A percentile compares a stretch with the other conserved stretches of the same genome.
Conservation (phyloP, 2,329 filamentous ascomycete genomes). For the Ophiostoma piceae region DNA sequence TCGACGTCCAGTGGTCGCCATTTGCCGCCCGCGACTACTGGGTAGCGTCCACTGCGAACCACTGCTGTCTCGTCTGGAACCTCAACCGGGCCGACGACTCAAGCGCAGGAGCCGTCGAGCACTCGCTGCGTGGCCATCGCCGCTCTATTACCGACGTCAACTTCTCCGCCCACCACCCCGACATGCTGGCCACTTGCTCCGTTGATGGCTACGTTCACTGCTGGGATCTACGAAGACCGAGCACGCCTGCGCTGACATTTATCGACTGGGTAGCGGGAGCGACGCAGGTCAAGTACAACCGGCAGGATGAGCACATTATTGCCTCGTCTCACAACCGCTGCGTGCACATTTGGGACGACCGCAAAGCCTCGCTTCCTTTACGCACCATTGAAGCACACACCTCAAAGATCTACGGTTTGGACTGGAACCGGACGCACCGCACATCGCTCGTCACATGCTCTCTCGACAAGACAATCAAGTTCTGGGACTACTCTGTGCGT, state of each 20-base stretch:
- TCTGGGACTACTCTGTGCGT: conserved; percentile 66
- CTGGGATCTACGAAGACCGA: conserved; percentile 77
- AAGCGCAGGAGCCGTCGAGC: conserved; percentile 66
- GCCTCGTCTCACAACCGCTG: conserved; percentile 87
- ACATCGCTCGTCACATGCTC: conserved; percentile 80
- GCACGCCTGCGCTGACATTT: conserved; percentile 70
- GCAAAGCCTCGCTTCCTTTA: conserved; percentile 70
- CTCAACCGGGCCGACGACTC: conserved; percentile 73
- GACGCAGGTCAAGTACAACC: conserved; percentile 92
- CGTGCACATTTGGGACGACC: conserved; percentile 84
- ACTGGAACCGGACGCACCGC: conserved; percentile 78
- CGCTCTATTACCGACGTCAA: conserved; percentile 95
- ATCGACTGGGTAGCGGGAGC: conserved; percentile 92
- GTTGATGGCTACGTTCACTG: conserved; percentile 90
- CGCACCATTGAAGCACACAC: conserved; percentile 81
- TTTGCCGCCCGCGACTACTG: conserved; percentile 86
- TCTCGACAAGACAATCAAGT: conserved; percentile 84
- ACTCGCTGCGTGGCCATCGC: conserved; percentile 75
- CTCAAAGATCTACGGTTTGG: conserved; percentile 91
- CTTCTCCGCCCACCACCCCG: conserved; percentile 87
- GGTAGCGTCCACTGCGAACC: conserved; percentile 91
- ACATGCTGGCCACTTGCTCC: conserved; percentile 81
- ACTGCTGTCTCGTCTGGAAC: conserved; percentile 92
- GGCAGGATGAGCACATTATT: conserved; percentile 77
- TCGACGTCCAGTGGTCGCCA: conserved; percentile 95